Conservation (phyloP, 441 rosid species). For the Geranium incanum region DNA sequence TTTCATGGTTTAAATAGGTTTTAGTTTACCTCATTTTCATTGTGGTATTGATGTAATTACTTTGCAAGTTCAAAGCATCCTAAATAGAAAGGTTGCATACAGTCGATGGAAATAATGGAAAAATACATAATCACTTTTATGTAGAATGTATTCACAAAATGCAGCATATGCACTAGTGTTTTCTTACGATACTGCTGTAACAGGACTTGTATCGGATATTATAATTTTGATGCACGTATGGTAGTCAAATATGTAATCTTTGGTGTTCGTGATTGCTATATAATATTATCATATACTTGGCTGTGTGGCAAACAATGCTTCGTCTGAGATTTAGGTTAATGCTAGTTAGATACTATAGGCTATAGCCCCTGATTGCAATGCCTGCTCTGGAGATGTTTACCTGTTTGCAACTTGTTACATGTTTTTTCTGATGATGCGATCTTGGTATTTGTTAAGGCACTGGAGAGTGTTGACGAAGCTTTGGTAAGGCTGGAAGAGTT, state of each 20-base stretch:
- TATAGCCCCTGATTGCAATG: not conserved
- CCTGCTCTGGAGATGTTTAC: constrained; percentile 9
- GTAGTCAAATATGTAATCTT: not conserved
- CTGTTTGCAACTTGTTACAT: constrained; percentile 18
- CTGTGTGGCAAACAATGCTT: not conserved
- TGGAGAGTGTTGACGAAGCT: constrained; percentile 90
- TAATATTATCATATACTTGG: constrained; percentile 11
- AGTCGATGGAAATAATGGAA: not conserved
- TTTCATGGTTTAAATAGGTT: not conserved
- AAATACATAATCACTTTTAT: not conserved
- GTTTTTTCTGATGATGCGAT: constrained; percentile 22
- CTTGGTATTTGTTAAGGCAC: constrained; percentile 48
- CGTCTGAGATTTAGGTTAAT: constrained; percentile 9
- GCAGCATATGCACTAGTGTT: not conserved
- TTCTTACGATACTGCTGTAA: not conserved
- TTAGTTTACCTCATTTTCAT: not conserved
- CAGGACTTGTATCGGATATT: not conserved
- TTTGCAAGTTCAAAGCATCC: not conserved
- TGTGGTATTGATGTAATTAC: not conserved
- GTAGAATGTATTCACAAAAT: constrained; percentile 1
- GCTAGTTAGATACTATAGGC: not conserved
- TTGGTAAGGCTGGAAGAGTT: constrained; percentile 70
- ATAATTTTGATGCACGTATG: not conserved
- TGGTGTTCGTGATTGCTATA: not conserved
- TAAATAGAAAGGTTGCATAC: not conserved